Base-by-base conservation (phyloP, 2,329 filamentous ascomycete species). In the Leptodontidium sp. region DNA sequence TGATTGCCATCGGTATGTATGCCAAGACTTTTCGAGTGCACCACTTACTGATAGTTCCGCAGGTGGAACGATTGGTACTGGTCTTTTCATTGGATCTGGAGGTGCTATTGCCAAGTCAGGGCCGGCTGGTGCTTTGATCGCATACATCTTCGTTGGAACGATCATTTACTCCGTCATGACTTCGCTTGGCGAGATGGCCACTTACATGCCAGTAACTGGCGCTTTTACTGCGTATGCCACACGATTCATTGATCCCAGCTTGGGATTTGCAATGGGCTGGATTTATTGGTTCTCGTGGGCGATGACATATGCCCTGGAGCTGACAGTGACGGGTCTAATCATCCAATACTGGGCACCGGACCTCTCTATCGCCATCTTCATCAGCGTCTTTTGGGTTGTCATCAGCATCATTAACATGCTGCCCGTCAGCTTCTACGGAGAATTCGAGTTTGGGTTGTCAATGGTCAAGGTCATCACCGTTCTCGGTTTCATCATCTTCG, bases 201-300 rank as follows among this genome's bases (percentile, higher is more conserved):
- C 92, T 12, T 93, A 90, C 74, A 89, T 94, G 35, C 93, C 93
- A 6, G 88, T 94, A 45, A 84, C 90, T 24, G 93, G 91, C 68
- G 90, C 91, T 50, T 94, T 94, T 77, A 92, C 91, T 38, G 86
- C 89, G 52, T 95, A 94, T 75, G 91, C 92, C 26, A 86, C 88
- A 49, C 90, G 92, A 21, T 93, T 95, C 75, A 85, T 93, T 68
- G 89, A 92, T 75, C 89, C 88, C 12, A 89, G 89, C 66, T 82
- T 93, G 59, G 91, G 91, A 8, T 94, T 94, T 75, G 86, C 91
- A 24, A 91, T 94, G 85, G 92, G 92, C 24, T 94, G 91, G 91
- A 89, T 93, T 69, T 94, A 94, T 80, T 94, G 90, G 90, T 93
- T 93, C 77, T 90, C 86, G 47, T 94, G 90, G 90, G 85, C 88